These are phyloP conservation scores for Poronia punctata DNA, from an alignment of 495 filamentous ascomycete species.

Conservation along the genomic window DNA sequence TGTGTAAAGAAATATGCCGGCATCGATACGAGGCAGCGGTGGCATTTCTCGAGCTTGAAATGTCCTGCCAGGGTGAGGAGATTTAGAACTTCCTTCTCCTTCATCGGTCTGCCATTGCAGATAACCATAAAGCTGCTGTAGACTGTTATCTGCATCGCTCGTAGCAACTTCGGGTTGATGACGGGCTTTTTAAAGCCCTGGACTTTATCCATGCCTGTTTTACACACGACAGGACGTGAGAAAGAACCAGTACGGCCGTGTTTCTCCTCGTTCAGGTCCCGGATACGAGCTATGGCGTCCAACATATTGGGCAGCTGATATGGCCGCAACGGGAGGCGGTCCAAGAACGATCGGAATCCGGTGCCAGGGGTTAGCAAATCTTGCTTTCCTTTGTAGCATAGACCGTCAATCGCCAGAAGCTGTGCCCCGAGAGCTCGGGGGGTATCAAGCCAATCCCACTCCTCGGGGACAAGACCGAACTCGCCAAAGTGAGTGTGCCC, in stretches of 20 bases:
- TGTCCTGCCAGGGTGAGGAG: neutral
- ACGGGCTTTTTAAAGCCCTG: neutral
- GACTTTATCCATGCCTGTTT: no score
- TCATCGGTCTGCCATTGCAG: slow-evolving; percentile 8
- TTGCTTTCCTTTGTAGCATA: neutral
- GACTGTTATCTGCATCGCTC: slow-evolving; percentile 4
- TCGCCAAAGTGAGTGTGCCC: slow-evolving; percentile 12
- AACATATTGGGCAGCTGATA: slow-evolving; percentile 10
- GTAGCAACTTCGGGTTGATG: neutral
- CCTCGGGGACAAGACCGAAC: slow-evolving; percentile 15
- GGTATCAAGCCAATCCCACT: slow-evolving; percentile 4
- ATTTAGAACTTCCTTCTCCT: neutral
- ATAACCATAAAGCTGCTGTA: slow-evolving; percentile 16
- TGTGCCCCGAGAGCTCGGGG: slow-evolving; percentile 5
- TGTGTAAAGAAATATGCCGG: slow-evolving; percentile 13
- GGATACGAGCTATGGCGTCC: slow-evolving; percentile 7
- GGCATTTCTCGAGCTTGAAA: slow-evolving; percentile 1
- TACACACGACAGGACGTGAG: no score
- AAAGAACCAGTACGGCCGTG: no score
- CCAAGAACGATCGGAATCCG: slow-evolving; percentile 18
- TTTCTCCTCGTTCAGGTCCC: neutral
- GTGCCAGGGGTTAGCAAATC: slow-evolving; percentile 20
- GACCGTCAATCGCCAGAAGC: neutral
- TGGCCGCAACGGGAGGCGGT: slow-evolving; percentile 14
- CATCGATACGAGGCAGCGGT: slow-evolving; percentile 1